Evolutionary conservation across 2,329 filamentous ascomycete species (phyloP).

Genomic region (Phialophora tarda): DNA sequence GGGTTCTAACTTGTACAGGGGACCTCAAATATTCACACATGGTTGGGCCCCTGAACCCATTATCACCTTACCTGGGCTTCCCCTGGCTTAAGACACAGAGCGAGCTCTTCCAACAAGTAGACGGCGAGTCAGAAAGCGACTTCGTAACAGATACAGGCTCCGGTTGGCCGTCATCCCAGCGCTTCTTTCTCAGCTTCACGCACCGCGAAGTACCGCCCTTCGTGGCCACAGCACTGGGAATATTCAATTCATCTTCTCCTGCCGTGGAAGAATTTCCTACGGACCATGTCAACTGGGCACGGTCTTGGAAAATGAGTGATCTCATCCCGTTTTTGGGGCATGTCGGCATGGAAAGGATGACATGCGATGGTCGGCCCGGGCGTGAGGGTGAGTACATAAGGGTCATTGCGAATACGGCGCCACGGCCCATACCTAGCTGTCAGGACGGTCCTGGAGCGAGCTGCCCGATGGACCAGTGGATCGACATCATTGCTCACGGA

Average conservation of each 20-base stretch:
- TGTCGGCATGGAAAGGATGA: constrained; percentile 67
- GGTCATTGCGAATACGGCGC: constrained; percentile 66
- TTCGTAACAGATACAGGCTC: constrained; percentile 60
- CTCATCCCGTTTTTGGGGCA: constrained; percentile 69
- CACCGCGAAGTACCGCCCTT: constrained; percentile 72
- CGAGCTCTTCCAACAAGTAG: constrained; percentile 57
- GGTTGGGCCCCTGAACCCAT: constrained; percentile 56
- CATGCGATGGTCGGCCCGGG: constrained; percentile 49
- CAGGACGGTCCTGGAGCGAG: constrained; percentile 61
- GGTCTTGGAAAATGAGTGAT: constrained; percentile 62
- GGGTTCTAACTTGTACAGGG: background rate
- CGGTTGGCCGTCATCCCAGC: constrained; percentile 55
- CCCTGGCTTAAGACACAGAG: constrained; percentile 45
- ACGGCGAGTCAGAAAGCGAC: constrained; percentile 53
- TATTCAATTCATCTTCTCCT: constrained; percentile 57
- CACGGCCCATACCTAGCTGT: constrained; percentile 65
- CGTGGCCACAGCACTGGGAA: constrained; percentile 63
- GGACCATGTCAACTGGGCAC: constrained; percentile 53
- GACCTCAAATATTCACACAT: constrained; percentile 67
- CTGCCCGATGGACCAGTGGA: constrained; percentile 54
- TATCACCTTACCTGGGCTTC: constrained; percentile 65
- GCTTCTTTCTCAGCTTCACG: constrained; percentile 65
- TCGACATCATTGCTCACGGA: constrained; percentile 51
- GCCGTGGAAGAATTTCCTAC: constrained; percentile 57
- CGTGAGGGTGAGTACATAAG: constrained; percentile 55